These are phyloP conservation scores for Parafenestella ontariensis DNA, from an alignment of 2,329 filamentous ascomycete genomes.

Conservation along the genomic window DNA sequence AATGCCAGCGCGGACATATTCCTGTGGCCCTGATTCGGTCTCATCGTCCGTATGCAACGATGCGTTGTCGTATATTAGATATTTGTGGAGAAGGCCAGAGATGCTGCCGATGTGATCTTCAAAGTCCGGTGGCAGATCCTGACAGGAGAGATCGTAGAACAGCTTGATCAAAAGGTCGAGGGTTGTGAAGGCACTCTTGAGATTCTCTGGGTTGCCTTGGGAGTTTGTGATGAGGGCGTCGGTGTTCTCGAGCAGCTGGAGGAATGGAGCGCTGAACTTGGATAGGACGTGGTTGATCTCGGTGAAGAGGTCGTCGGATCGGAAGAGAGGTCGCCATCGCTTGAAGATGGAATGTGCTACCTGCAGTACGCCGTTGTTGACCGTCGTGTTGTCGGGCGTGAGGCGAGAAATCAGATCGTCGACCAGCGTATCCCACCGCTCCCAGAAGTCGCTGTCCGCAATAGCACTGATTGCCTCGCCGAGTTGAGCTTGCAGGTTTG, in stretches of 20 bases:
- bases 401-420: constrained; percentile 89
- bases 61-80: constrained; percentile 87
- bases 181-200: constrained; percentile 82
- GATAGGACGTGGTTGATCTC: constrained; percentile 96
- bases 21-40: constrained; percentile 81
- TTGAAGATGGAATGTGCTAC: constrained; percentile 98
- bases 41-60: constrained; percentile 85
- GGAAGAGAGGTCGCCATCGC: constrained; percentile 92
- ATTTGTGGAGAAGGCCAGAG: constrained; percentile 84
- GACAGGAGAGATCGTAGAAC: constrained; percentile 95
- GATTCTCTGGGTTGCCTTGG: constrained; percentile 73
- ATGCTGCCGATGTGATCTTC: constrained; percentile 85
- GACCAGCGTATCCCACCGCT: constrained; percentile 94
- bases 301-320: constrained; percentile 88
- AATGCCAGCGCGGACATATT: constrained; percentile 90
- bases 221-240: constrained; percentile 76
- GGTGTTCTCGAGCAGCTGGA: constrained; percentile 77
- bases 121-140: constrained; percentile 93
- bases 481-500: constrained; percentile 88
- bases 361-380: constrained; percentile 93
- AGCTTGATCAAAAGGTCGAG: constrained; percentile 90
- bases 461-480: constrained; percentile 97
- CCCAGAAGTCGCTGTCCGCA: constrained; percentile 97
- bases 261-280: constrained; percentile 84
- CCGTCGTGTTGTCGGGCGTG: constrained; percentile 77